Evolutionary conservation across 2,329 filamentous ascomycete species (phyloP).

Genomic region (Rhynchosporium agropyri): DNA sequence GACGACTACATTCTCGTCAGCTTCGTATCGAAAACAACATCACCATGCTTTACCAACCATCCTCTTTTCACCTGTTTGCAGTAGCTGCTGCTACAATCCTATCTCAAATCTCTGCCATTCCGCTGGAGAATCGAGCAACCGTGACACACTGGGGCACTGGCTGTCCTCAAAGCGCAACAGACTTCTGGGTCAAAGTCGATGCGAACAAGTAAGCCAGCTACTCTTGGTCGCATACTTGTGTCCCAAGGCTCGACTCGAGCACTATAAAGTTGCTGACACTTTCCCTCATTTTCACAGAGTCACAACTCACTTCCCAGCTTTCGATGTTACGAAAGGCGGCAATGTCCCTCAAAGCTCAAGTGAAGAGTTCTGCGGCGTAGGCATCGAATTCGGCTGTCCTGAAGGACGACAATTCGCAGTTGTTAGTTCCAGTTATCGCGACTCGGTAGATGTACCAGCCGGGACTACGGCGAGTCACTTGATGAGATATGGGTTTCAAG

Average conservation of each 20-base stretch:
- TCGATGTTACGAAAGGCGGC: constrained; percentile 4
- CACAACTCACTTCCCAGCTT: constrained; percentile 12
- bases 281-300: not conserved
- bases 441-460: not conserved
- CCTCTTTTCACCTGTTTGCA: not conserved
- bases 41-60: constrained; percentile 6
- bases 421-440: constrained; percentile 5
- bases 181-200: constrained; percentile 11
- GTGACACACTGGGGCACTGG: constrained; percentile 6
- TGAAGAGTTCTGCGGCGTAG: constrained; percentile 3
- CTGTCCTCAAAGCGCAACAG: constrained; percentile 5
- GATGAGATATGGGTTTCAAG: constrained; percentile 10
- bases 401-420: constrained; percentile 9
- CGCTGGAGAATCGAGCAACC: not conserved
- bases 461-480: constrained; percentile 3
- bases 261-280: not conserved
- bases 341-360: constrained; percentile 5
- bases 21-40: not conserved
- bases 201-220: not conserved
- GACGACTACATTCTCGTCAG: not conserved
- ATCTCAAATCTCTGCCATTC: not conserved
- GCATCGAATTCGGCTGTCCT: not conserved
- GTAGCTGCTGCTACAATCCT: not conserved
- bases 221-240: too few relatives aligned
- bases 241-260: too few relatives aligned